phyloP scores from a whole-genome alignment of 345 rosid species.

The Passiflora organensis region DNA sequence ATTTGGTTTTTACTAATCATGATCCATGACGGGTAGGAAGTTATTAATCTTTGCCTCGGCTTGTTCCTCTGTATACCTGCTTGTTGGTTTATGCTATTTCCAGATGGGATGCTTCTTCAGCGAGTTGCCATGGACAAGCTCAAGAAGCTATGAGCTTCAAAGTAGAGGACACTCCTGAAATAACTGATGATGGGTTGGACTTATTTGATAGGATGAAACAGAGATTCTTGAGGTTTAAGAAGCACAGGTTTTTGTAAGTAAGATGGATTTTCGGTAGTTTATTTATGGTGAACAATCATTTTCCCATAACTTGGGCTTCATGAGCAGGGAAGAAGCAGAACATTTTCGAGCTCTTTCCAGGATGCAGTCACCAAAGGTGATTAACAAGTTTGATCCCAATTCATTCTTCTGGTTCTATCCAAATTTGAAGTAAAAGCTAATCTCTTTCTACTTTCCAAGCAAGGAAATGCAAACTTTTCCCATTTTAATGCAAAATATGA shows the following conservation, averaged over 20 bases:
- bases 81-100: background rate
- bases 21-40: background rate
- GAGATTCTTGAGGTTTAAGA: slow-evolving; percentile 53
- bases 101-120: slow-evolving; percentile 16
- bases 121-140: slow-evolving; percentile 14
- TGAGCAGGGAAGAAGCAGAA: slow-evolving; percentile 15
- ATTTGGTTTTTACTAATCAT: background rate
- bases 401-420: background rate
- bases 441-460: background rate
- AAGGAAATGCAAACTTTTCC: background rate
- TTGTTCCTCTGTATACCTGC: too few relatives aligned
- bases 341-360: slow-evolving; percentile 21
- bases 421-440: background rate
- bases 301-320: background rate
- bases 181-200: slow-evolving; percentile 15
- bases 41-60: background rate
- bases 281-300: background rate
- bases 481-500: background rate
- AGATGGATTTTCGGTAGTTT: background rate
- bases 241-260: slow-evolving; percentile 48
- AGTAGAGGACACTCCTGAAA: slow-evolving; percentile 12
- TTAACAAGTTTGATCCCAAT: background rate
- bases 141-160: slow-evolving; percentile 11
- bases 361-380: slow-evolving; percentile 25
- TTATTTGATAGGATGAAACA: slow-evolving; percentile 43